phyloP scores from a whole-genome alignment of 2,329 filamentous ascomycete species.

The Mycosphaerella sp. region DNA sequence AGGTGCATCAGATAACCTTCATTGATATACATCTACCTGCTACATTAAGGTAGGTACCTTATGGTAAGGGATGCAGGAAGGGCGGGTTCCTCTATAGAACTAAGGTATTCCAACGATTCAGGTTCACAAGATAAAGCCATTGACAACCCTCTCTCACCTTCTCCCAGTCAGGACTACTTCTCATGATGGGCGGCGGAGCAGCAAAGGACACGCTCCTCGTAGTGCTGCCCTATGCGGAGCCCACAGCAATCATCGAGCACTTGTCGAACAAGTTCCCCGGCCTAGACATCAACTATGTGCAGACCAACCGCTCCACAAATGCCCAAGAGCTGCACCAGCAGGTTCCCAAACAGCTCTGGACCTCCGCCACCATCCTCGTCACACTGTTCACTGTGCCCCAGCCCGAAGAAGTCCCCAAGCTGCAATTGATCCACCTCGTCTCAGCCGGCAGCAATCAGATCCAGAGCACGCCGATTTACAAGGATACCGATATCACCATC shows the following conservation, averaged over 20 bases:
- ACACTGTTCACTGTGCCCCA: slow-evolving; percentile 45
- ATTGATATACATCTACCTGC: too few relatives aligned
- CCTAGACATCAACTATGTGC: slow-evolving; percentile 9
- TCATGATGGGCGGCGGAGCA: slow-evolving; percentile 35
- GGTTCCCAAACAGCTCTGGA: slow-evolving; percentile 35
- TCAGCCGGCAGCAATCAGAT: slow-evolving; percentile 55
- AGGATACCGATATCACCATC: slow-evolving; percentile 47
- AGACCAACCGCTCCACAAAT: slow-evolving; percentile 11
- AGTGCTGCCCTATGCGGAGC: slow-evolving; percentile 34
- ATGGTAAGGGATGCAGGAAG: too few relatives aligned
- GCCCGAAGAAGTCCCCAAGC: slow-evolving; percentile 35
- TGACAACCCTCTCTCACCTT: too few relatives aligned
- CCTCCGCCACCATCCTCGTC: slow-evolving; percentile 43
- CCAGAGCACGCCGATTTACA: slow-evolving; percentile 49
- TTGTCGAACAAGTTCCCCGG: slow-evolving; percentile 28
- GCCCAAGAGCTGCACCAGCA: slow-evolving; percentile 7
- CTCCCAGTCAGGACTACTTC: background rate
- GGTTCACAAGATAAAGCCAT: too few relatives aligned
- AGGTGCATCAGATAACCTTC: too few relatives aligned
- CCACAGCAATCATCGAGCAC: slow-evolving; percentile 40
- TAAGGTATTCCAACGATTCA: too few relatives aligned
- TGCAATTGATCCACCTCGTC: slow-evolving; percentile 51
- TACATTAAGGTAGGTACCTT: too few relatives aligned
- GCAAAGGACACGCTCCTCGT: slow-evolving; percentile 32
- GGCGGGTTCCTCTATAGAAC: too few relatives aligned